Evolutionary conservation across 2,329 filamentous ascomycete species (phyloP), one percentile per base, ranked within the genome.

Genomic region (Diplodia sapinea): DNA sequence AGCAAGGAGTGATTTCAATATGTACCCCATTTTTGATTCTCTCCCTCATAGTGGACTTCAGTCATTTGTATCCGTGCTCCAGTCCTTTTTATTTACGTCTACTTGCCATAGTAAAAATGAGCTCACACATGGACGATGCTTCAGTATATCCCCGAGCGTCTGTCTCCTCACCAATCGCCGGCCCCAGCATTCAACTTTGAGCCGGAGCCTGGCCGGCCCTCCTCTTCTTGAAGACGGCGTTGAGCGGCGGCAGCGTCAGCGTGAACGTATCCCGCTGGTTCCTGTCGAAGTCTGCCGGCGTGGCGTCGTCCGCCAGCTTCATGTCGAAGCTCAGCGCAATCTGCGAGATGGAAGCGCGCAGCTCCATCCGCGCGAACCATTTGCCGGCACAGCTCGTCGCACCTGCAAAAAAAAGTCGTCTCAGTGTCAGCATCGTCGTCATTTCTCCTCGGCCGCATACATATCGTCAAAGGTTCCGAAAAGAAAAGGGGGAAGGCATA

Each of bases 231-330:
- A 76, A 76, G n/a, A 67, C 20, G 20, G 74, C 47, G 38, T 74
- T 62, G 23, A 79, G 69, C 50, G 76, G 73, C 17, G 73, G 73
- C 36, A 77, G 70, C 33, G 70, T 72, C 40, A 75, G 70, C 1
- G 75, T 67, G 20, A 67, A 61, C 2, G 36, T 69, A 23, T 52
- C 59, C 9, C 36, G 38, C 20, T 47, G 50, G 1, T 26, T 55
- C 31, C 51, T 31, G 12, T 62, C 65, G 20, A 74, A 75, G 2
- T 36, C 70, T 0, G 72, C 26, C 26, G 26, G 70, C 17, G 71
- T 72, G 56, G 73, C 72, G 13, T 69, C 71, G 1, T 67, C 68
- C 20, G 73, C 71, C 49, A 74, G 71, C 1, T 57, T 36, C 7
- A 74, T 55, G 40, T 73, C 69, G 38, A 73, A 73, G 29, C 70